Conservation (phyloP, 352 stramenopile genomes). For the Pythium phragmiticola region DNA sequence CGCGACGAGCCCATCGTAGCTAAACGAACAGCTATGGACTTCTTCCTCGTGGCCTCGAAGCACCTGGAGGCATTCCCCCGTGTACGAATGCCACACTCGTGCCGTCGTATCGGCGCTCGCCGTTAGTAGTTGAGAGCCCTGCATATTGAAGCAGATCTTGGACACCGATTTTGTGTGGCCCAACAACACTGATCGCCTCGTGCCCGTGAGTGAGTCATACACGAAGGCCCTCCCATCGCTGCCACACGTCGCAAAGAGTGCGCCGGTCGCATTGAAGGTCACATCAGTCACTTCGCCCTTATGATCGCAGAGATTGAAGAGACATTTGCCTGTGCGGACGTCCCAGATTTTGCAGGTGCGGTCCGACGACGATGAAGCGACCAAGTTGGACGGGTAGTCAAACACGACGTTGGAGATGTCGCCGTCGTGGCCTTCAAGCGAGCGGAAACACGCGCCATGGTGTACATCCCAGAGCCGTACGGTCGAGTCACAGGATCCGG, state of each 20-base stretch:
- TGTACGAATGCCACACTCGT: constrained; percentile 70
- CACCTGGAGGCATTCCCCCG: constrained; percentile 60
- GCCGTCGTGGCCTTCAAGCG: constrained; percentile 49
- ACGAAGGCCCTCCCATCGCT: constrained; percentile 55
- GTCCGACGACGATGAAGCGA: constrained; percentile 59
- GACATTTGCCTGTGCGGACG: constrained; percentile 50
- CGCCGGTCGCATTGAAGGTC: constrained; percentile 65
- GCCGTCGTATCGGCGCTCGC: constrained; percentile 54
- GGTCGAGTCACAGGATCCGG: constrained; percentile 63
- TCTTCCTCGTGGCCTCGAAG: constrained; percentile 66
- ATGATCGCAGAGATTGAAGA: constrained; percentile 62
- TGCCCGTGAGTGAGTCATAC: constrained; percentile 75
- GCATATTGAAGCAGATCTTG: constrained; percentile 64
- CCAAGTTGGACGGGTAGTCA: constrained; percentile 53
- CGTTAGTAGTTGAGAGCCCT: constrained; percentile 59
- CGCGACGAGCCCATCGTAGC: constrained; percentile 51
- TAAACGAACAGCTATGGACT: constrained; percentile 56
- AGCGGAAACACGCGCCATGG: constrained; percentile 69
- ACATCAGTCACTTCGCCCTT: constrained; percentile 50
- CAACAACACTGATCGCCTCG: constrained; percentile 35
- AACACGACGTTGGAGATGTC: constrained; percentile 69
- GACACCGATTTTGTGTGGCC: constrained; percentile 52
- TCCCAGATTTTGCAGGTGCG: constrained; percentile 73
- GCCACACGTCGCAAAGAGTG: constrained; percentile 54
- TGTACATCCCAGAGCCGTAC: constrained; percentile 74